Evolutionary conservation across 1,284 basidiomycete genomes (phyloP).

Genomic region (Moniliophthora roreri): DNA sequence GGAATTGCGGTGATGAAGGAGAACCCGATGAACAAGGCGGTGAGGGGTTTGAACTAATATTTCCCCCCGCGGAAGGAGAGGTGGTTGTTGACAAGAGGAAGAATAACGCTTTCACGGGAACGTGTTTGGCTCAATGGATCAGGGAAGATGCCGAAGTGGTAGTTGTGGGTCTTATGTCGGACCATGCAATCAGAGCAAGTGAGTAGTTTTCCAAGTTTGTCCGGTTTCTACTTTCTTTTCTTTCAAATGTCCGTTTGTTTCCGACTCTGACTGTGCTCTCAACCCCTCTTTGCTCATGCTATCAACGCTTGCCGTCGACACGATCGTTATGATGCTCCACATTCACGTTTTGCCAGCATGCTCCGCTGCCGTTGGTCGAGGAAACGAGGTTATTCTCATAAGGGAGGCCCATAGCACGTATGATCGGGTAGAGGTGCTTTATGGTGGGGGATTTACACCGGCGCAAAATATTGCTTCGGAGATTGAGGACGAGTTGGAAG

Average conservation of each 20-base stretch:
- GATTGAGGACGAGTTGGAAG: slow-evolving; percentile 62
- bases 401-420: slow-evolving; percentile 64
- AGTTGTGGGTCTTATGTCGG: slow-evolving; percentile 65
- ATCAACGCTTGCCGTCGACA: too few relatives aligned
- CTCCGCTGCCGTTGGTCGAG: slow-evolving; percentile 56
- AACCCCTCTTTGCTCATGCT: not conserved
- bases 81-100: slow-evolving; percentile 62
- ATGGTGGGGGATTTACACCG: slow-evolving; percentile 50
- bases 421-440: slow-evolving; percentile 60
- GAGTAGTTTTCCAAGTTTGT: slow-evolving; percentile 3
- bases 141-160: slow-evolving; percentile 55
- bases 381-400: slow-evolving; percentile 65
- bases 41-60: slow-evolving; percentile 58
- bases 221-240: not conserved
- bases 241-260: not conserved
- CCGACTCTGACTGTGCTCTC: not conserved
- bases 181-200: slow-evolving; percentile 62
- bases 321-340: too few relatives aligned
- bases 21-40: slow-evolving; percentile 57
- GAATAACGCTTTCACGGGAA: slow-evolving; percentile 68
- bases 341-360: slow-evolving; percentile 45
- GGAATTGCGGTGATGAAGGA: slow-evolving; percentile 57
- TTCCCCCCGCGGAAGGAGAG: slow-evolving; percentile 48
- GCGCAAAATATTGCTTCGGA: slow-evolving; percentile 54
- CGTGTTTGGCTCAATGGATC: slow-evolving; percentile 47